Evolutionary conservation across 2,329 filamentous ascomycete species (phyloP).

Genomic region (Penicillium expansum): DNA sequence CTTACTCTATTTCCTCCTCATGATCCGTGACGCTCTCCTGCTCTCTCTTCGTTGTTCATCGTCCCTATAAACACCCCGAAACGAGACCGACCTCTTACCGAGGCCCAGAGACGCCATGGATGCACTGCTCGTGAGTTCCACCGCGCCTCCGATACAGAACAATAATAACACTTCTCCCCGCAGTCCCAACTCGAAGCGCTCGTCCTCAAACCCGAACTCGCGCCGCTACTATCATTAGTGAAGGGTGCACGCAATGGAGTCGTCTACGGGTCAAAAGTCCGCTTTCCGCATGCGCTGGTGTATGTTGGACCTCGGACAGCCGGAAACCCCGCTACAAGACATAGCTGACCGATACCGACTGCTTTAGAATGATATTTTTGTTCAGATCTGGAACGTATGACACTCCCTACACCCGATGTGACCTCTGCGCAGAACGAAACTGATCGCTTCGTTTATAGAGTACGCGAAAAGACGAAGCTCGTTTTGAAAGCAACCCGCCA

Average conservation of each 20-base stretch:
- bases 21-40: constrained; percentile 1
- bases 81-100: constrained; percentile 23
- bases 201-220: constrained; percentile 77
- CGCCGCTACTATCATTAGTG: constrained; percentile 77
- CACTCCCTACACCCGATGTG: constrained; percentile 20
- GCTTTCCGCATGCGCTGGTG: constrained; percentile 96
- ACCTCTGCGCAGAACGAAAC: constrained; percentile 10
- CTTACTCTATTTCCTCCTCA: constrained; percentile 9
- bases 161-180: neutral
- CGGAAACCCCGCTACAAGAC: neutral
- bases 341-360: constrained; percentile 15
- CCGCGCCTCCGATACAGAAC: neutral
- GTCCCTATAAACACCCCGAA: constrained; percentile 13
- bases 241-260: constrained; percentile 96
- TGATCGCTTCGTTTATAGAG: constrained; percentile 33
- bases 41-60: constrained; percentile 11
- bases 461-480: constrained; percentile 73
- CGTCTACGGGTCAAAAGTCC: constrained; percentile 95
- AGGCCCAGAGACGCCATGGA: constrained; percentile 37
- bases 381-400: constrained; percentile 84
- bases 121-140: constrained; percentile 31
- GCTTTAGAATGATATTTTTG: constrained; percentile 81
- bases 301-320: constrained; percentile 37
- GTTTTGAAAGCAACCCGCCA: constrained; percentile 83
- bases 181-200: constrained; percentile 72